Percentiles rank a stretch among this genome's conserved stretches.
Evolutionary conservation across 352 stramenopile species (phyloP).

Genomic region (Phytopythium oedochilum): DNA sequence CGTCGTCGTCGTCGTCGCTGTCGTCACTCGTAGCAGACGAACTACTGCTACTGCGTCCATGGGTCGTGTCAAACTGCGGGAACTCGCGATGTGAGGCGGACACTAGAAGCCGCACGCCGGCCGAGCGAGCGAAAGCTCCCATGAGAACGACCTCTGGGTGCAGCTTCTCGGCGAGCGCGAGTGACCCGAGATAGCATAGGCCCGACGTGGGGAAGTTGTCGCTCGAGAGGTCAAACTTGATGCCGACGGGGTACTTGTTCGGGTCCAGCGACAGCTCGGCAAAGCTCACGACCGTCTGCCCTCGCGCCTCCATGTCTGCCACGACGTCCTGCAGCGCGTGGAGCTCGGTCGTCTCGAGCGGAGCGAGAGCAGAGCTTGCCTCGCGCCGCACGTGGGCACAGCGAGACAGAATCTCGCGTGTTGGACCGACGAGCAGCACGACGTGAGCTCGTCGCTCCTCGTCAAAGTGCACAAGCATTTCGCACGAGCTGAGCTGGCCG

Average conservation of each 20-base stretch:
- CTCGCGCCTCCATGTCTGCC: constrained; percentile 32
- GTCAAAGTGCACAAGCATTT: constrained; percentile 58
- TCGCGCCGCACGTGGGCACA: constrained; percentile 37
- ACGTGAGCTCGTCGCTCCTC: constrained; percentile 40
- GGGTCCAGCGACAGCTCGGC: constrained; percentile 45
- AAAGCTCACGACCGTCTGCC: constrained; percentile 48
- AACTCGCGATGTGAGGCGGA: constrained; percentile 13
- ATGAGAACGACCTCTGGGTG: constrained; percentile 45
- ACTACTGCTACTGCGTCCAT: background rate
- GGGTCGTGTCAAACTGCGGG: background rate
- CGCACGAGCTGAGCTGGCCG: constrained; percentile 40
- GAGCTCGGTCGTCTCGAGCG: constrained; percentile 38
- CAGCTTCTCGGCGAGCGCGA: constrained; percentile 47
- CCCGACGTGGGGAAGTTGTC: constrained; percentile 55
- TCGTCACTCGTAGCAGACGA: constrained; percentile 4
- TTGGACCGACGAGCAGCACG: constrained; percentile 37
- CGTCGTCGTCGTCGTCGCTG: constrained; percentile 8
- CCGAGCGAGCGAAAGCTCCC: constrained; percentile 31
- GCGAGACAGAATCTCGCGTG: constrained; percentile 42
- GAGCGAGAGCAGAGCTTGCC: constrained; percentile 3
- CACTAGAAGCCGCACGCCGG: constrained; percentile 37
- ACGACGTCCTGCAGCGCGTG: constrained; percentile 42
- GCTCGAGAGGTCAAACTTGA: constrained; percentile 47
- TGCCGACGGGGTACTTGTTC: constrained; percentile 29
- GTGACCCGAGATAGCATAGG: constrained; percentile 49